A percentile compares a stretch with the other conserved stretches of the same genome.
Evolutionary conservation across 1,284 basidiomycete genomes (phyloP).

Genomic region (Cryptococcus maquisensis): DNA sequence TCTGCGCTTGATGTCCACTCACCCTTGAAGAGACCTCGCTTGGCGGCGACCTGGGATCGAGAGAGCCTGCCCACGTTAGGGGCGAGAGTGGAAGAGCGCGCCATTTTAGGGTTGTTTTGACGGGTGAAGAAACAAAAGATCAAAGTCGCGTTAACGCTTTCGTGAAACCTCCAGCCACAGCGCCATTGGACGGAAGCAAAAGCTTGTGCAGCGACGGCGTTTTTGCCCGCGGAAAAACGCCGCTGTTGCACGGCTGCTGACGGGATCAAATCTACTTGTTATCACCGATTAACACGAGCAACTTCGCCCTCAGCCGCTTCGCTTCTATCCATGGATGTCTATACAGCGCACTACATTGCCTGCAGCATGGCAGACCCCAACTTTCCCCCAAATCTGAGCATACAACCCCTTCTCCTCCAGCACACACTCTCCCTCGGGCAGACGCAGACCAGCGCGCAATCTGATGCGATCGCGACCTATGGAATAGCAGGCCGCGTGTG

Average conservation of each 20-base stretch:
- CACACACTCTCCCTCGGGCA: conserved; percentile 8
- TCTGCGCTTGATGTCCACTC: conserved; percentile 14
- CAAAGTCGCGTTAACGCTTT: no score
- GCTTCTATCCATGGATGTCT: no score
- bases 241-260: no score
- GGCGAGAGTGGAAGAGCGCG: conserved; percentile 82
- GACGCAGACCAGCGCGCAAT: conserved; percentile 22
- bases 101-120: conserved; percentile 57
- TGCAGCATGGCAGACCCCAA: conserved; percentile 38
- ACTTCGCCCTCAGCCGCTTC: no score
- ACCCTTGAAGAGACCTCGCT: conserved; percentile 64
- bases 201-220: no score
- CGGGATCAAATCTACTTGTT: neutral
- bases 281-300: neutral
- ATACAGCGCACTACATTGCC: no score
- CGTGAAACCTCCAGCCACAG: conserved; percentile 7
- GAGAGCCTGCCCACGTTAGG: conserved; percentile 80
- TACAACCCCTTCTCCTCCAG: conserved; percentile 27
- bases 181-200: no score
- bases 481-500: conserved; percentile 47
- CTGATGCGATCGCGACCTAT: conserved; percentile 35
- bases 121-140: conserved; percentile 9
- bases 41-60: conserved; percentile 71
- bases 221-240: neutral
- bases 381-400: conserved; percentile 44